Evolutionary conservation across 805 yeast genomes (phyloP), one percentile per base, ranked within the genome.

Genomic region (Sugiyamaella floridensis): DNA sequence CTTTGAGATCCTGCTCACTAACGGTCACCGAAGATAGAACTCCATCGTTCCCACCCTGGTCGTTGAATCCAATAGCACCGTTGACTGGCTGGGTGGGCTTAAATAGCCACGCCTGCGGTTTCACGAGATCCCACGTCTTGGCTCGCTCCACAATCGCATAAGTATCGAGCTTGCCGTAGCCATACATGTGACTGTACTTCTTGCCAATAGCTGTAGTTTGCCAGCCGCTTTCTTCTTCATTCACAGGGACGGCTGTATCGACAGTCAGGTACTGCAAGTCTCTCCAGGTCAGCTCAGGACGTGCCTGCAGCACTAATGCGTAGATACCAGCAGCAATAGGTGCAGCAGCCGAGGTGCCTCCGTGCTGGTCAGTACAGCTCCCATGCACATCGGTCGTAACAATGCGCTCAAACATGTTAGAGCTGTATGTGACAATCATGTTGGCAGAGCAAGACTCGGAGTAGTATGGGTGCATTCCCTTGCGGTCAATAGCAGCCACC

Each of bases 341-440:
- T 0, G 99, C 99, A 14, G 99, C 97, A 0, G 99, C 99, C 19
- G 98, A 92, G 0, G 99, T 93, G 18, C 99, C 99, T 10, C 97
- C 97, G 67, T 93, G 99, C 22, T 60, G 67, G 40, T 76, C 76
- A 1, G 95, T 73, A 68, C 99, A 93, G 59, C 72, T 68, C 6
- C 77, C 76, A 48, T 82, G 75, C 43, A 87, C 76, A 65, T 87
- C 96, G 1, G 97, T 86, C 6, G 98, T 86, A 64, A 86, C 90
- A 15, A 50, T 50, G 40, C 40, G 32, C 19, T 50, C 49, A 63
- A 81, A 85, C 64, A 88, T 96, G 37, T 87, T 86, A 1, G 97
- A 87, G 2, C 95, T 84, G 64, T 89, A 93, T 0, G 98, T 89
- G 1, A 88, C 95, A 15, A 85, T 96, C 81, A 93, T 76, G 20